Conservation (phyloP, 2,329 filamentous ascomycete genomes). For the Alternaria burnsii region DNA sequence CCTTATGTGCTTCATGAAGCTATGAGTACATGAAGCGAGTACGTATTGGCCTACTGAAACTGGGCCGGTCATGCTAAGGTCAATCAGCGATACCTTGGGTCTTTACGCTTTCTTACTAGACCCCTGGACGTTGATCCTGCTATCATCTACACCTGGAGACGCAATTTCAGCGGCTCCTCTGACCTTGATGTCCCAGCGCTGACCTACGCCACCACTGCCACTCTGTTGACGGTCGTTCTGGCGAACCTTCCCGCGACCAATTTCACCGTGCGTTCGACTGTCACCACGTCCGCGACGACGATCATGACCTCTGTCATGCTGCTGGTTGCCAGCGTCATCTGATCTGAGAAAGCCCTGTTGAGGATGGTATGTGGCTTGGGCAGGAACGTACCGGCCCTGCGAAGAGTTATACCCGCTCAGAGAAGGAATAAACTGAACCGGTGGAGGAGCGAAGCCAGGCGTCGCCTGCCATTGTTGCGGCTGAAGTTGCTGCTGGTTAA, state of each 20-base stretch:
- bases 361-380: background rate
- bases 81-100: background rate
- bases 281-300: background rate
- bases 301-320: background rate
- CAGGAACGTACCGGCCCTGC: background rate
- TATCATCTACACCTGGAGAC: background rate
- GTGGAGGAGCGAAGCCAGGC: background rate
- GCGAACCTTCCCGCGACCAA: background rate
- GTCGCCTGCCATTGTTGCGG: background rate
- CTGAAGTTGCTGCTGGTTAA: background rate
- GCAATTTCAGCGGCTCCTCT: background rate
- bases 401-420: background rate
- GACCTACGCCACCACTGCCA: background rate
- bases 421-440: background rate
- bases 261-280: background rate
- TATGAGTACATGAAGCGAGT: background rate
- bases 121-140: background rate
- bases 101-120: background rate
- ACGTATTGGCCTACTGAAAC: background rate
- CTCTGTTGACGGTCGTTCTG: background rate
- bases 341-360: background rate
- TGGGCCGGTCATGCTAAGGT: background rate
- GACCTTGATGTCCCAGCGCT: background rate
- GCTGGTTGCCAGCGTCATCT: background rate
- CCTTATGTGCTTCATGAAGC: background rate